Base-by-base conservation (phyloP, 2,329 filamentous ascomycete species). In the Pezicula carpinea region DNA sequence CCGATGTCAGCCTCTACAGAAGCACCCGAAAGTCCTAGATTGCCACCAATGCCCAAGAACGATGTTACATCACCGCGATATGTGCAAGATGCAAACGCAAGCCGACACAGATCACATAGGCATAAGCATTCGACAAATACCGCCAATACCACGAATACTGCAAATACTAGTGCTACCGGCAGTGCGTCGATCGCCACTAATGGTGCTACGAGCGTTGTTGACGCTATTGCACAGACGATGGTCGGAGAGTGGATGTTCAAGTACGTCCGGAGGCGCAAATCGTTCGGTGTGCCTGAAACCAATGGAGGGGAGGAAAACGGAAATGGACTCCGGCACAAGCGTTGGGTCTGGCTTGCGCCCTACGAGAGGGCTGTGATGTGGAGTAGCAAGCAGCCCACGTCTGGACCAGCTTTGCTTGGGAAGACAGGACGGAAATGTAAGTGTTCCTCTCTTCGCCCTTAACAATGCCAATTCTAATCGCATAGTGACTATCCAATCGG, bases 261-360 rank as follows among this genome's bases (percentile, higher is more conserved):
- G 67, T 93, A 95, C 60, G 86, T 92, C 29, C 79, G 88, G 43
- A 80, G 88, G 64, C 82, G 92, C 55, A 96, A 91, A 69, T 95
- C 92, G 0, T 97, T 99, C 64, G 89, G 89, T 17, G 82, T 92
- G 44, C 70, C 78, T 3, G 87, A 91, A 38, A 75, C 72, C 19
- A 80, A 77, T 55, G 78, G 75, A 50, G 76, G 81, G 53, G 83
- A 90, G 60, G 85, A 75, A 53, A 83, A 86, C 49, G 75, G 72
- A 17, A 77, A 73, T 54, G 81, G 77, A 57, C 81, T 81, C 55
- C 86, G 93, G 23, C 93, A 99, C 66, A 96, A 91, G 71, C 80
- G 93, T 65, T 99, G 93, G 93, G 93, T 99, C 2, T 99, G 93
- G 93, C 79, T 99, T 53, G 93, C 92, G 15, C 93, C 93, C 3